Conservation (phyloP, 2,329 filamentous ascomycete species). For the Aspergillus glaucus region DNA sequence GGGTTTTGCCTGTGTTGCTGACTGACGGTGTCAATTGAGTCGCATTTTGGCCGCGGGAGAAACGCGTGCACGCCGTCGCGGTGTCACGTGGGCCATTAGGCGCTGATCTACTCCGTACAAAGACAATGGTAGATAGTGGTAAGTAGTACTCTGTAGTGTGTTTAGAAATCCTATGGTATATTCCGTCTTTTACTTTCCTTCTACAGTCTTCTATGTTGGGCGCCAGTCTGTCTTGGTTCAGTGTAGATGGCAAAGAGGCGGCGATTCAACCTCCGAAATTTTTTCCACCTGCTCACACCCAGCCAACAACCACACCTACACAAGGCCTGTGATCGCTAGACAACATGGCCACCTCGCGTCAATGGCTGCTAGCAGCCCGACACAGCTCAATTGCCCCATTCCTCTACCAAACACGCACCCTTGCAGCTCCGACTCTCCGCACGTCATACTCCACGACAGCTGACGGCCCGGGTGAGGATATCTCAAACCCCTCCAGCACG, state of each 20-base stretch:
- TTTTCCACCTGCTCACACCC: background rate
- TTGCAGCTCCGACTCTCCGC: slow-evolving; percentile 23
- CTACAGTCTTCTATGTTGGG: too few species aligned
- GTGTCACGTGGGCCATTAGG: slow-evolving; percentile 13
- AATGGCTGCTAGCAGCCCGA: slow-evolving; percentile 21
- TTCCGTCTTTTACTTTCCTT: background rate
- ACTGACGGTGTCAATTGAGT: background rate
- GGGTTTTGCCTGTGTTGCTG: slow-evolving; percentile 3
- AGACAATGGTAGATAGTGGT: background rate
- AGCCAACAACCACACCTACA: background rate
- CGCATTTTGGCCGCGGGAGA: background rate
- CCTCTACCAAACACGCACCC: slow-evolving; percentile 65
- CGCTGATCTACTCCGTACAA: background rate
- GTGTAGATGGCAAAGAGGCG: background rate
- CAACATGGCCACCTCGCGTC: slow-evolving; percentile 25
- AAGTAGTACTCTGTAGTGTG: too few species aligned
- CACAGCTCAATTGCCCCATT: slow-evolving; percentile 53
- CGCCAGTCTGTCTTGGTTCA: background rate
- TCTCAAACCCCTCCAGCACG: background rate
- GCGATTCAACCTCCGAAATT: background rate
- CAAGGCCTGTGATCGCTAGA: background rate
- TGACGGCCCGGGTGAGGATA: background rate
- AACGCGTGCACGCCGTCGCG: slow-evolving; percentile 15
- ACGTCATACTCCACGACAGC: background rate
- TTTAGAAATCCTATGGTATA: background rate